Evolutionary conservation across 306 rosid genomes (phyloP).

Genomic region (Cucumis cinereus): DNA sequence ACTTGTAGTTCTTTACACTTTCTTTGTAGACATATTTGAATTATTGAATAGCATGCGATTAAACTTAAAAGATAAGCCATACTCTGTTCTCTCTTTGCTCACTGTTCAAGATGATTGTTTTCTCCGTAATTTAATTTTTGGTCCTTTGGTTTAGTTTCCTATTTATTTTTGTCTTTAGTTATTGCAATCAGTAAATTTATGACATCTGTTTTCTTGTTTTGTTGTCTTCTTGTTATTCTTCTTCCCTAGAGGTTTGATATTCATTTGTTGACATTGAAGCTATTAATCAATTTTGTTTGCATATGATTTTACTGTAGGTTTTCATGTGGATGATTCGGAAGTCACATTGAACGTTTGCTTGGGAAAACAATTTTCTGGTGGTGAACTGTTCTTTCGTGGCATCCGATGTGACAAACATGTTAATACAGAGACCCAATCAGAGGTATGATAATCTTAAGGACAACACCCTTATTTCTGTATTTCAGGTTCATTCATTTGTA

Average conservation of each 20-base stretch:
- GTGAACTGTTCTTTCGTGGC: conserved; percentile 83
- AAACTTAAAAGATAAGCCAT: background rate
- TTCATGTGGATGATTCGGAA: conserved; percentile 94
- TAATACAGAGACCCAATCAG: conserved; percentile 44
- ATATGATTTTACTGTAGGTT: conserved; percentile 45
- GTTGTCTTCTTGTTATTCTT: background rate
- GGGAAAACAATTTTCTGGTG: conserved; percentile 77
- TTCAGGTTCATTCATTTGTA: background rate
- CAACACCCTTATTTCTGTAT: background rate
- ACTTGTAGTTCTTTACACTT: background rate
- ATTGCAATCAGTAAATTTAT: background rate
- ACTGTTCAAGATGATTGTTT: background rate
- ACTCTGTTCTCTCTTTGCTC: background rate
- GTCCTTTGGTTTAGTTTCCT: background rate
- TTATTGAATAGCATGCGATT: background rate
- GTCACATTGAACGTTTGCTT: conserved; percentile 86
- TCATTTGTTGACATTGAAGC: background rate
- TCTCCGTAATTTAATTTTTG: background rate
- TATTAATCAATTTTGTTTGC: background rate
- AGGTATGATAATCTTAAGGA: conserved; percentile 31
- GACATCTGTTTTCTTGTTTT: background rate
- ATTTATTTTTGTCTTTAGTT: background rate
- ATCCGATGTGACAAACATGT: conserved; percentile 88
- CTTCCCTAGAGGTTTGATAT: background rate
- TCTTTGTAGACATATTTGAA: background rate